phyloP scores from a whole-genome alignment of 169 alveolate species.

The Eimeria brunetti region DNA sequence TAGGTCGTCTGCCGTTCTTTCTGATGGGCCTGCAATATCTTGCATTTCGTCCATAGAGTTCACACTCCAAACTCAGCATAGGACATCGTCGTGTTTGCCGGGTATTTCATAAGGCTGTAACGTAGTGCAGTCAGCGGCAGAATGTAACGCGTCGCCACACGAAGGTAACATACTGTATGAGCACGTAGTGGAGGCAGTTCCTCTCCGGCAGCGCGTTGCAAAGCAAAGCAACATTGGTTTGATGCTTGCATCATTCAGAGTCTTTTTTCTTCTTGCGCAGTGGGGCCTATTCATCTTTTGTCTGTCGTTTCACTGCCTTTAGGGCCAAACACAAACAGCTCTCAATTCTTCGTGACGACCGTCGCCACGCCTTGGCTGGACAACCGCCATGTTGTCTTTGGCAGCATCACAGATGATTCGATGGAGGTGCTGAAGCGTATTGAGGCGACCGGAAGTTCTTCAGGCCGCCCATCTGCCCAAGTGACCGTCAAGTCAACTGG shows the following conservation, averaged over 20 bases:
- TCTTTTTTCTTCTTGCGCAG: no score
- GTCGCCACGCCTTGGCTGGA: constrained; percentile 98
- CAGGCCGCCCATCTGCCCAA: constrained; percentile 69
- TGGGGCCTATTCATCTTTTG: neutral
- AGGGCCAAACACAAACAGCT: constrained; percentile 99
- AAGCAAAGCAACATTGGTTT: no score
- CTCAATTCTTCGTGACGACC: constrained; percentile 98
- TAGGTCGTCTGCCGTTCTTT: constrained; percentile 64
- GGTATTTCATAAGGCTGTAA: no score
- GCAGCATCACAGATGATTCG: constrained; percentile 95
- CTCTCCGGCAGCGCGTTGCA: no score
- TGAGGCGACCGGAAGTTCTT: constrained; percentile 89
- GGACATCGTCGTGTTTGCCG: no score
- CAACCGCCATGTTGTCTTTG: constrained; percentile 98
- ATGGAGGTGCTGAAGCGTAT: constrained; percentile 95
- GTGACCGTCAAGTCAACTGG: constrained; percentile 44
- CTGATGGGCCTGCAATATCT: neutral
- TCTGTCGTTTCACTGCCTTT: constrained; percentile 94
- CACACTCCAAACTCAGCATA: no score
- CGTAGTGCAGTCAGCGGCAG: no score
- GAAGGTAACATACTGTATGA: no score
- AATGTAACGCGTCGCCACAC: no score
- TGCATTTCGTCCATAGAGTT: no score
- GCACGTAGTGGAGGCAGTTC: no score
- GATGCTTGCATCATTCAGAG: no score